These are phyloP conservation scores for Nitzschia inconspicua DNA, from an alignment of 108 stramenopile species.

Conservation along the genomic window DNA sequence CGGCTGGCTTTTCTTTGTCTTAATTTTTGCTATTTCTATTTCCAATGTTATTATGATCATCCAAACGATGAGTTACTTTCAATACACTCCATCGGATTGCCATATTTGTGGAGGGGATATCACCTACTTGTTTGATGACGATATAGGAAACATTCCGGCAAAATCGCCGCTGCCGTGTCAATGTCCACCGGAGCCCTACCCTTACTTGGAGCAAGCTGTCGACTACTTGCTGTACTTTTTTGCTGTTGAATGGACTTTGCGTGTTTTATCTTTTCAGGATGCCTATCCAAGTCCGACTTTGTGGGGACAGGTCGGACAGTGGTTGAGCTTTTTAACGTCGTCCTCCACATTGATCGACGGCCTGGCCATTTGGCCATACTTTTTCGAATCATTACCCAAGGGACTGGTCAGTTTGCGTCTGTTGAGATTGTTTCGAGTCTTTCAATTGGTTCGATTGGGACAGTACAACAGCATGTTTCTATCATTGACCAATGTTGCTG, in stretches of 20 bases:
- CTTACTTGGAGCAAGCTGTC: slow-evolving; percentile 13
- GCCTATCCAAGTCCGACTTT: not conserved
- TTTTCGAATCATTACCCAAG: slow-evolving; percentile 41
- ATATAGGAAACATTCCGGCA: slow-evolving; percentile 1
- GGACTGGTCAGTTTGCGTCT: slow-evolving; percentile 50
- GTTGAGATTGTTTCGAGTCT: slow-evolving; percentile 55
- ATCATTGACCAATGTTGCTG: slow-evolving; percentile 44
- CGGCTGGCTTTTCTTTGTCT: slow-evolving; percentile 43
- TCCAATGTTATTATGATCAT: slow-evolving; percentile 58
- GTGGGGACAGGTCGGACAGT: slow-evolving; percentile 1
- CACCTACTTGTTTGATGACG: slow-evolving; percentile 38
- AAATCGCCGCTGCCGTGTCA: slow-evolving; percentile 21
- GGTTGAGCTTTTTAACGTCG: slow-evolving; percentile 32
- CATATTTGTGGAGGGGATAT: slow-evolving; percentile 34
- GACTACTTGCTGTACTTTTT: slow-evolving; percentile 49
- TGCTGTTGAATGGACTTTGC: slow-evolving; percentile 56
- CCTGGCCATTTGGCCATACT: slow-evolving; percentile 63
- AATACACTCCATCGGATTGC: slow-evolving; percentile 52
- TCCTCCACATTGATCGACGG: slow-evolving; percentile 42
- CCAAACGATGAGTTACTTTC: slow-evolving; percentile 57
- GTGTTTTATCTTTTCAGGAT: slow-evolving; percentile 36
- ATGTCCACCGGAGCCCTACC: slow-evolving; percentile 53
- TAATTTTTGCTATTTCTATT: slow-evolving; percentile 45
- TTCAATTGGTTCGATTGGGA: slow-evolving; percentile 65
- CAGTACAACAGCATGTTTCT: slow-evolving; percentile 58